Evolutionary conservation across 2,329 filamentous ascomycete genomes (phyloP), one percentile per base, ranked within the genome.

Genomic region (Didymella sp.): DNA sequence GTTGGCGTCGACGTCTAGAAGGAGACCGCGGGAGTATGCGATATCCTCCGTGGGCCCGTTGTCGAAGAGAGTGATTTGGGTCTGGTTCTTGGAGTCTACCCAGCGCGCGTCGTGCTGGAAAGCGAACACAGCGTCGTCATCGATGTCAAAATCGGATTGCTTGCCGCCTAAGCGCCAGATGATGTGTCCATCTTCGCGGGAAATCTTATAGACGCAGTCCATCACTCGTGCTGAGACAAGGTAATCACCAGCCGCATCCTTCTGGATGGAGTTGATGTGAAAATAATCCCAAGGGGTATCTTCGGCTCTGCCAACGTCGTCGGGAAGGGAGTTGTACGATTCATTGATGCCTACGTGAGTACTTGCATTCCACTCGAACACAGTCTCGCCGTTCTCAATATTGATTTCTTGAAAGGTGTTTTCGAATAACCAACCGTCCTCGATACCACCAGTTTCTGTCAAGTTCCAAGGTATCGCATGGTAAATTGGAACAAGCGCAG

Each of bases 351-450:
- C 41, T 57, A 78, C 71, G 58, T 78, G 73, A 17, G 74, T 70
- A 12, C 67, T 68, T 6, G 76, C 75, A 21, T 71, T 67, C 78
- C 78, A 79, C 51, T 77, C 67, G 61, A 79, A 80, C 1, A 79
- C 40, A 3, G 78, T 63, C 37, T 76, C 66, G 28, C 73, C 72
- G 6, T 74, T 77, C n/a, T 74, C 72, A 24, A 80, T 73, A 56
- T 79, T 70, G 55, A 79, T 70, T 48, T 80, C 77, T 62, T 82
- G 78, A 57, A 81, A 78, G 15, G 78, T 55, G 27, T 73, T 75
- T 45, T 82, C 79, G 58, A 77, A 75, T 9, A 81, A 68, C 67
- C 75, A 80, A n/a, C 76, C 77, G 30, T 73, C 53, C 19, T 62
- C 55, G 6, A 62, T 49, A 35, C 72, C 73, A 40, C 73, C 78